Conservation (phyloP, 345 rosid genomes). For the Microcos paniculata region DNA sequence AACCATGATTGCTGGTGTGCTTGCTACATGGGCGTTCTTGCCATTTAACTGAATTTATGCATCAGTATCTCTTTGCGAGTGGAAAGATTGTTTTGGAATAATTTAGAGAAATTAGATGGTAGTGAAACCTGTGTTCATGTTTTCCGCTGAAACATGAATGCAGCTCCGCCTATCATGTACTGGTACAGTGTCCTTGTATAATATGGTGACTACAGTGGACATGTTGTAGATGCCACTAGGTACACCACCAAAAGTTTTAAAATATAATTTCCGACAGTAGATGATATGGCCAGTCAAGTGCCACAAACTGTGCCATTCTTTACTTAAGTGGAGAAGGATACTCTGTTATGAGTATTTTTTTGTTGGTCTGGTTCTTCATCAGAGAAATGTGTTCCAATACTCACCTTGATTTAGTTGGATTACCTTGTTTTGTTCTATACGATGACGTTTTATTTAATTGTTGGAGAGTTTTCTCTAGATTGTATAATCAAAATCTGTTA, state of each 20-base stretch:
- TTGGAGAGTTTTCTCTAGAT: slow-evolving; percentile 1
- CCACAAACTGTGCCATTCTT: not conserved
- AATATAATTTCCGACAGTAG: not conserved
- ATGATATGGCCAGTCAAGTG: not conserved
- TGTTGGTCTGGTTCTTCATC: not conserved
- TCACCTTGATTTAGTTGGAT: not conserved
- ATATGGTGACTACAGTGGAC: not conserved
- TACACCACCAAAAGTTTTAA: not conserved
- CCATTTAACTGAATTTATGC: not conserved
- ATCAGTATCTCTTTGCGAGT: not conserved
- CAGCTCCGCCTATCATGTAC: not conserved
- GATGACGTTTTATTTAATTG: not conserved
- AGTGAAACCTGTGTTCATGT: not conserved
- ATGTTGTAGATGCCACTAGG: not conserved
- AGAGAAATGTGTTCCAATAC: not conserved
- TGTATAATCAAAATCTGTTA: not conserved
- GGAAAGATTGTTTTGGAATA: not conserved
- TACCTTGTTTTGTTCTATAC: not conserved
- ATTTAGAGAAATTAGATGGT: slow-evolving; percentile 2
- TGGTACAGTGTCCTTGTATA: not conserved
- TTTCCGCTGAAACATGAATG: not conserved
- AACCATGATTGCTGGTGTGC: not conserved
- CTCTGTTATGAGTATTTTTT: not conserved
- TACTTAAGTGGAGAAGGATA: not conserved
- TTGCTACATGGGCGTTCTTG: not conserved